Percentiles rank a stretch among this genome's conserved stretches.
phyloP scores from a whole-genome alignment of 768 basidiomycete species.

The Boletus tylopilopsis region DNA sequence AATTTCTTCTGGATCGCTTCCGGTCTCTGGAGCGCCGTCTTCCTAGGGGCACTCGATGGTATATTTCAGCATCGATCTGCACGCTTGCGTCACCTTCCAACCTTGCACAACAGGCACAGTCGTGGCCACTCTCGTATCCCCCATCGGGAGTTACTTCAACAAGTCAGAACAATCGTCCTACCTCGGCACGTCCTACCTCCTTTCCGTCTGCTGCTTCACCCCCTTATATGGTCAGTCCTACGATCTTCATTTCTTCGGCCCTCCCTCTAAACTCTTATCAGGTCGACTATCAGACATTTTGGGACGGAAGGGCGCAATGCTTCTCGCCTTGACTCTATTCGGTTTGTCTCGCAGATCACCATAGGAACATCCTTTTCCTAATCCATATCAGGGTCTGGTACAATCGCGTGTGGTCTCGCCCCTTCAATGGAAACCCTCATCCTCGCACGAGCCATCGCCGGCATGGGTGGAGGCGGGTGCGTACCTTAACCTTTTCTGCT shows the following conservation, averaged over 20 bases:
- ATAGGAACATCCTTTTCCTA: slow-evolving; percentile 13
- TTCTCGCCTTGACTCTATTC: slow-evolving; percentile 80
- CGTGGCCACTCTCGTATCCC: slow-evolving; percentile 79
- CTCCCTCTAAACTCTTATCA: slow-evolving; percentile 33
- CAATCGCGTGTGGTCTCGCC: slow-evolving; percentile 81
- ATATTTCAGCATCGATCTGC: slow-evolving; percentile 19
- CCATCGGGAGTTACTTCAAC: slow-evolving; percentile 82
- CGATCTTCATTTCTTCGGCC: slow-evolving; percentile 4
- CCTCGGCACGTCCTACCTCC: slow-evolving; percentile 83
- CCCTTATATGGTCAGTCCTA: slow-evolving; percentile 69
- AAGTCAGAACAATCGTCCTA: slow-evolving; percentile 80
- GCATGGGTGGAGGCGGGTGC: slow-evolving; percentile 90
- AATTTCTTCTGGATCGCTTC: slow-evolving; percentile 70
- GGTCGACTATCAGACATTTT: slow-evolving; percentile 82
- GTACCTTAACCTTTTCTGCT: slow-evolving; percentile 25
- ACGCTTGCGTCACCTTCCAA: not conserved
- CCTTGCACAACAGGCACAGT: slow-evolving; percentile 53
- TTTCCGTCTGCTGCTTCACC: slow-evolving; percentile 89
- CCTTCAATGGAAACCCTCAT: slow-evolving; percentile 83
- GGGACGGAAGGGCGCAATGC: slow-evolving; percentile 83
- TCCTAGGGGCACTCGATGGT: slow-evolving; percentile 86
- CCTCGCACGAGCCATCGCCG: slow-evolving; percentile 77
- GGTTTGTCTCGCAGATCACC: slow-evolving; percentile 42
- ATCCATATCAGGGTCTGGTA: slow-evolving; percentile 62
- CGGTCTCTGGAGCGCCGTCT: slow-evolving; percentile 79